Percentiles rank a stretch among this genome's conserved stretches.
Evolutionary conservation across 805 yeast species (phyloP).

Genomic region (Nakazawaea wyomingensis): DNA sequence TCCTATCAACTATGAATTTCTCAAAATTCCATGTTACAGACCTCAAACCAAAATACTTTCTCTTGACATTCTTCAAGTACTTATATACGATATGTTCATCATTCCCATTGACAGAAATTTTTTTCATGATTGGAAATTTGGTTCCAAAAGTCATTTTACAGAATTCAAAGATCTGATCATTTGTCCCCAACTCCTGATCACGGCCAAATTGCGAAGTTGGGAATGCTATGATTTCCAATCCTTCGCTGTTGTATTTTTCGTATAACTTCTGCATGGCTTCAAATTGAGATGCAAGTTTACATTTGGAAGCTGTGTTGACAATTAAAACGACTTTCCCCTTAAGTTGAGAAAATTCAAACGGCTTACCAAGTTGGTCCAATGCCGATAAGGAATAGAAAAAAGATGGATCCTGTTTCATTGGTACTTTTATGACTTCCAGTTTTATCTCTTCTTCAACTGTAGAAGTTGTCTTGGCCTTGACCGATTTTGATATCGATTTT

Average conservation of each 20-base stretch:
- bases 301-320: slow-evolving; percentile 12
- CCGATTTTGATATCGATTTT: background rate
- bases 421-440: background rate
- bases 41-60: slow-evolving; percentile 53
- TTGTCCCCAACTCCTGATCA: slow-evolving; percentile 55
- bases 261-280: slow-evolving; percentile 54
- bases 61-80: slow-evolving; percentile 51
- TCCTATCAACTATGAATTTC: slow-evolving; percentile 55
- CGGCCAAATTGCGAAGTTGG: slow-evolving; percentile 77
- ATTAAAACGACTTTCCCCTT: slow-evolving; percentile 80
- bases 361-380: slow-evolving; percentile 50
- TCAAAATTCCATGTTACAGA: slow-evolving; percentile 77
- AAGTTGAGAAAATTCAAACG: slow-evolving; percentile 52
- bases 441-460: background rate
- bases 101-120: slow-evolving; percentile 75
- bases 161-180: slow-evolving; percentile 54
- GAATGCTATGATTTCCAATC: slow-evolving; percentile 63
- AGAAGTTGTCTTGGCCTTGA: background rate
- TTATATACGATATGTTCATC: slow-evolving; percentile 68
- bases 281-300: slow-evolving; percentile 56
- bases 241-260: slow-evolving; percentile 47
- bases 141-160: slow-evolving; percentile 75
- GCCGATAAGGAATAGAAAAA: slow-evolving; percentile 62
- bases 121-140: slow-evolving; percentile 70
- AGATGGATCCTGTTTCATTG: background rate